Evolutionary conservation across 2,329 filamentous ascomycete species (phyloP).

Genomic region (Rutstroemia sp.): DNA sequence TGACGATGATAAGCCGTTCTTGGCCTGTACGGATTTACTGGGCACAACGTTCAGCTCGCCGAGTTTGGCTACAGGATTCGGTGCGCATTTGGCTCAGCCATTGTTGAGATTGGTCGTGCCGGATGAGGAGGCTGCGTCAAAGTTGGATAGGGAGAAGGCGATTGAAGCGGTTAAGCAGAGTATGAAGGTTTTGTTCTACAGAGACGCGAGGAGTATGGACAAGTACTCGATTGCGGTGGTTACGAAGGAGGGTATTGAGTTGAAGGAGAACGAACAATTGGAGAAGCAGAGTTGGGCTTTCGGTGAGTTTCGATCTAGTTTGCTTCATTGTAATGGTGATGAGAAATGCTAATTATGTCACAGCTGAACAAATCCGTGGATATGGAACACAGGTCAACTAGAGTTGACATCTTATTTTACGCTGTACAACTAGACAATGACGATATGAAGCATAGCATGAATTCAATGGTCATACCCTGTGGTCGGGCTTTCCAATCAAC

Average conservation of each 20-base stretch:
- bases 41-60: constrained; percentile 87
- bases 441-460: constrained; percentile 19
- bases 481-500: too few species aligned
- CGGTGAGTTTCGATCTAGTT: constrained; percentile 17
- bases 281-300: constrained; percentile 98
- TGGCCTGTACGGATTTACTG: constrained; percentile 84
- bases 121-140: constrained; percentile 69
- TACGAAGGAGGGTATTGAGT: constrained; percentile 78
- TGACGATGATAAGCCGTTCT: constrained; percentile 72
- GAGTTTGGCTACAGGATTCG: constrained; percentile 87
- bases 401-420: constrained; percentile 7
- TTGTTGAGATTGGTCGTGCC: constrained; percentile 79
- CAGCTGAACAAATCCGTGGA: constrained; percentile 82
- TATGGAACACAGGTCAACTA: constrained; percentile 76
- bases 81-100: constrained; percentile 85
- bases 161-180: constrained; percentile 79
- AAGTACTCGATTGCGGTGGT: constrained; percentile 86
- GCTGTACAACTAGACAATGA: constrained; percentile 27
- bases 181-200: constrained; percentile 98
- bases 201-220: constrained; percentile 88
- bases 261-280: constrained; percentile 78
- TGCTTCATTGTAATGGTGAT: not conserved
- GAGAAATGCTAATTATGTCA: constrained; percentile 16
- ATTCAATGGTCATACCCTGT: not conserved
- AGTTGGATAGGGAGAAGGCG: constrained; percentile 70